Evolutionary conservation across 129 eudicot genomes (phyloP), one percentile per base, ranked within the genome.

Genomic region (Scalesia atractyloides): DNA sequence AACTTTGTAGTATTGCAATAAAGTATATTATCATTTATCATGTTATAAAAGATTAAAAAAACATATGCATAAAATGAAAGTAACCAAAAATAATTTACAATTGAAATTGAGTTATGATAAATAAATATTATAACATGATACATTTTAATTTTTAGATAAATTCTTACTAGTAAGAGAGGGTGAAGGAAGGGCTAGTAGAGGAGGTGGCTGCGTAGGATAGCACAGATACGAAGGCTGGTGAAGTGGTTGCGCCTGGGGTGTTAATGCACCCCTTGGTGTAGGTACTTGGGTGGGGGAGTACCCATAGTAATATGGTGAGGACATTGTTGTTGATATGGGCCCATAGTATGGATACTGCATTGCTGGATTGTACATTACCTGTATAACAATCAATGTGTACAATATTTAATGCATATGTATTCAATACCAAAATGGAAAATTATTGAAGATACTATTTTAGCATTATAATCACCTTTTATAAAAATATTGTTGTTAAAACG

Each of bases 291-390:
- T 52, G 4, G 59, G 61, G 61, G 15, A 8, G 11, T 9, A 54
- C 61, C 61, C 61, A 76, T 88, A 86, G 83, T 86, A 88, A 86
- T 84, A 88, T 24, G 97, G 93, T 63, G 83, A 22, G 56, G 87
- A 85, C 68, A 83, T 75, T 13, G 86, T 54, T 76, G 89, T 56
- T 4, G 82, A 69, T 82, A 89, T 79, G 46, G 77, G 76, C 72
- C 96, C 92, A 78, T 86, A 77, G 81, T 69, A 77, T 77, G 81
- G 66, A 63, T 77, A 91, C 76, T 88, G 95, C 30, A 82, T 36
- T 64, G 85, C 84, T 71, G 84, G 86, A 75, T 85, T 87, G 82
- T 91, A 86, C 76, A 86, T 64, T 69, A 77, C 81, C 93, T 89
- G 92, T 74, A 19, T 16, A 48, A 69, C 19, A 54, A 54, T 54